Evolutionary conservation across 2,329 filamentous ascomycete genomes (phyloP).

Genomic region (Stachybotrys chartarum): DNA sequence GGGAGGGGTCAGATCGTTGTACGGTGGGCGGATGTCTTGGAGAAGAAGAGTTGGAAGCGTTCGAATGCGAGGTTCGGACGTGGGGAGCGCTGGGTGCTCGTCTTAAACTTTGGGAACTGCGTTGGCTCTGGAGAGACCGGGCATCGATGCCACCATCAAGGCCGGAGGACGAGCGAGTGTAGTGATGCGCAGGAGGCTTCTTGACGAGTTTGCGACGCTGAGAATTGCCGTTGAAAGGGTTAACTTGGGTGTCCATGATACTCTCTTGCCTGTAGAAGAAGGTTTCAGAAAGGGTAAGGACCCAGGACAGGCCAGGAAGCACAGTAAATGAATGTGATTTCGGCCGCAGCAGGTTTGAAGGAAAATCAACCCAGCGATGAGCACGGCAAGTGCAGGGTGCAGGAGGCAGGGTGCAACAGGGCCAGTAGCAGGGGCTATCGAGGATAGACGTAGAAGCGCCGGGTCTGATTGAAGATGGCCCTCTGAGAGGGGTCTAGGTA

Average conservation of each 20-base stretch:
- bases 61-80: conserved; percentile 33
- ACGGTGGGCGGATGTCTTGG: conserved; percentile 36
- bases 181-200: conserved; percentile 47
- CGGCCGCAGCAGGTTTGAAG: neutral
- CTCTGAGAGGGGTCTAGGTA: neutral
- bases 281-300: conserved; percentile 17
- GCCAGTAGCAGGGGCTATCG: neutral
- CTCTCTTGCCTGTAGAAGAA: conserved; percentile 19
- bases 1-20: conserved; percentile 38
- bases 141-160: conserved; percentile 47
- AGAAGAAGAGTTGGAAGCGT: conserved; percentile 42
- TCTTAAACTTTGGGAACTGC: conserved; percentile 56
- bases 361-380: neutral
- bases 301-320: neutral
- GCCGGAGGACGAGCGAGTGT: conserved; percentile 39
- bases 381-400: neutral
- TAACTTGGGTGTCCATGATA: conserved; percentile 42
- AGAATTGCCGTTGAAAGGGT: conserved; percentile 36
- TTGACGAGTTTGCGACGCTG: conserved; percentile 57
- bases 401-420: neutral
- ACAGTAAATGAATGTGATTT: neutral
- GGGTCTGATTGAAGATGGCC: neutral
- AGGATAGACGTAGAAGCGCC: neutral
- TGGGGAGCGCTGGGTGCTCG: conserved; percentile 54
- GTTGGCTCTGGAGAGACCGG: conserved; percentile 53